Evolutionary conservation across 345 rosid genomes (phyloP), one percentile per base, ranked within the genome.

Genomic region (Eucalyptus caleyi): DNA sequence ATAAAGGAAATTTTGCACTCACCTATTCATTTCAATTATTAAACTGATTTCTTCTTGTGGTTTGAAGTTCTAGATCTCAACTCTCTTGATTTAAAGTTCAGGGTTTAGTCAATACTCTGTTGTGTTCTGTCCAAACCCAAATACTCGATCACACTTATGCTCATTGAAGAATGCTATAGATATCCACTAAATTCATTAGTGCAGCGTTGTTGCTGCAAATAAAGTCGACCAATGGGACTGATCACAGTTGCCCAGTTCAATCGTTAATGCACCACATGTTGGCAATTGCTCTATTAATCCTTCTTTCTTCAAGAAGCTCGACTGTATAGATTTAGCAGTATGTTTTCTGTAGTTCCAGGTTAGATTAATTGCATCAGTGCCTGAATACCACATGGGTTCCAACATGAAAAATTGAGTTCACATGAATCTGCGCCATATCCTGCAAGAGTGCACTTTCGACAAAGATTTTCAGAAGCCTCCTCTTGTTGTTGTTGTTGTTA

Each of bases 331-430:
- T 91, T 94, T 98, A 32, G 86, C 80, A 94, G 98, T 95, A 93
- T 32, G 83, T 32, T 92, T 89, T 91, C 50, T 67, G 49, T 30
- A 89, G 88, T 89, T 89, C 88, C 90, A 97, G 99, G 98, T 95
- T 59, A 93, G 97, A 82, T 89, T 98, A 87, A 91, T 98, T 91
- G 96, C 96, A 82, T 97, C 99, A 16, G 98, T 95, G 86, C 99
- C 99, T 91, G 99, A 99, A 77, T 97, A 96, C 91, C 99, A 96
- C 90, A 93, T 94, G 60, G 97, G 98, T 88, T 72, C 95, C 81
- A 95, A 92, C 91, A 34, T 98, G 93, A 97, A 91, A 86, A 98
- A 93, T 87, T 97, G 98, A 98, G 99, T 97, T 65, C 99, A 98
- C 93, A 93, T 97, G 99, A 97, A 97, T 91, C 92, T 98, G 72